Percentiles rank a stretch among this genome's conserved stretches.
Conservation (phyloP, 2,329 filamentous ascomycete species). For the Fusarium beomiforme region DNA sequence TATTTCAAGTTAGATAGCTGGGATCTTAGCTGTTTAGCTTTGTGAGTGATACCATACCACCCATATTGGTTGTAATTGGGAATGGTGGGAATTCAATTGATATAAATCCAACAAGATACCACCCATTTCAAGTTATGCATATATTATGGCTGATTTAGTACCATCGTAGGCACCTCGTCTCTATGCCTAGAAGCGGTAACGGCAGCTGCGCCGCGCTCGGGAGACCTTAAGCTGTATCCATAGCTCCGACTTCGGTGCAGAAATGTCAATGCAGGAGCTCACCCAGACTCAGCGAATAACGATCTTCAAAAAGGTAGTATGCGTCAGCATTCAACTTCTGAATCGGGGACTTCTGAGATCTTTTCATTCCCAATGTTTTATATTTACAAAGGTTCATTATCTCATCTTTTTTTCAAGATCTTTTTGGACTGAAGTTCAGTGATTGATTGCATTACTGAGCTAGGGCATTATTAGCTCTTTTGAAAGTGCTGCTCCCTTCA, state of each 20-base stretch:
- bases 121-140: not conserved
- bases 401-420: not conserved
- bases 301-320: conserved; percentile 25
- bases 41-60: conserved; percentile 40
- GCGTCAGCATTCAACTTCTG: conserved; percentile 23
- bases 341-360: not conserved
- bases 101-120: conserved; percentile 3
- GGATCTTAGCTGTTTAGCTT: conserved; percentile 33
- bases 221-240: no score
- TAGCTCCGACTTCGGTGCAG: conserved; percentile 31
- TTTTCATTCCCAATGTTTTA: not conserved
- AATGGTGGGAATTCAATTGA: conserved; percentile 20
- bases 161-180: no score
- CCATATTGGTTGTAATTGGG: conserved; percentile 32
- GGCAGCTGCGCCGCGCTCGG: no score
- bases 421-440: not conserved
- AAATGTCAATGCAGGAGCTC: conserved; percentile 12
- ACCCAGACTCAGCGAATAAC: conserved; percentile 26
- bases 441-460: not conserved
- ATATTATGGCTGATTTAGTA: no score
- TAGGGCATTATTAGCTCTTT: not conserved
- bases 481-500: not conserved
- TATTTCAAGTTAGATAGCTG: conserved; percentile 37
- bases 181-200: no score
- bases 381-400: not conserved